Conservation (phyloP, 805 yeast genomes). For the Starmerella ratchasimensis region DNA sequence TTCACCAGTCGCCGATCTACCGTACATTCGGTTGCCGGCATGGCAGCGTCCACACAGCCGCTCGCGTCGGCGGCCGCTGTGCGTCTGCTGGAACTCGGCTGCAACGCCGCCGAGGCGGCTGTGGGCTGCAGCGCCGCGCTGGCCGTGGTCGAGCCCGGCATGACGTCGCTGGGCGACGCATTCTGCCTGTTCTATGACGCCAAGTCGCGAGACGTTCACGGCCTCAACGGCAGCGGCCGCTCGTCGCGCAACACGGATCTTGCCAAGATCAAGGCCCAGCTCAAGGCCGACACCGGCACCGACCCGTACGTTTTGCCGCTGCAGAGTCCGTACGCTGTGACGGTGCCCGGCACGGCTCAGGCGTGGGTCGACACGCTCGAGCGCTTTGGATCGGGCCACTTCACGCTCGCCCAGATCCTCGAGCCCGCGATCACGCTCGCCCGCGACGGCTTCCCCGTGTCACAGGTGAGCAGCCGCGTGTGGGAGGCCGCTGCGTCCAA, state of each 20-base stretch:
- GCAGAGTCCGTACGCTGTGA: constrained; percentile 44
- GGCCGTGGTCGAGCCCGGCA: constrained; percentile 29
- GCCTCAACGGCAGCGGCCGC: constrained; percentile 66
- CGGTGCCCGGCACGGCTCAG: constrained; percentile 69
- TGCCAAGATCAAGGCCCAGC: constrained; percentile 22
- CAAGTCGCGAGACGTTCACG: constrained; percentile 39
- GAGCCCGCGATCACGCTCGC: constrained; percentile 44
- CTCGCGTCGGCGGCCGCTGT: constrained; percentile 62
- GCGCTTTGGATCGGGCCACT: constrained; percentile 60
- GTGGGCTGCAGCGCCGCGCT: constrained; percentile 32
- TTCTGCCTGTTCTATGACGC: constrained; percentile 48
- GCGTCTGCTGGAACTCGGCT: constrained; percentile 51
- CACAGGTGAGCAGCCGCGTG: constrained; percentile 39
- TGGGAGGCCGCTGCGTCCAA: constrained; percentile 36
- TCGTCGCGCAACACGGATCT: constrained; percentile 39
- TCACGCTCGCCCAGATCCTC: constrained; percentile 40
- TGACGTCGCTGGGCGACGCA: constrained; percentile 32
- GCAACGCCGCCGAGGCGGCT: constrained; percentile 40
- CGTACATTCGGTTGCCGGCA: constrained; percentile 58
- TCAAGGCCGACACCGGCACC: constrained; percentile 23
- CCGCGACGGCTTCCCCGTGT: constrained; percentile 50
- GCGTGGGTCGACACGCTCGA: constrained; percentile 64
- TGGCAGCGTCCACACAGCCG: constrained; percentile 65
- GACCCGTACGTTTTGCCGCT: constrained; percentile 36
- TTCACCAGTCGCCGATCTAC: constrained; percentile 42